Base-by-base conservation (phyloP, 1,284 basidiomycete genomes). In the Austroboletus novae-zelandiae region DNA sequence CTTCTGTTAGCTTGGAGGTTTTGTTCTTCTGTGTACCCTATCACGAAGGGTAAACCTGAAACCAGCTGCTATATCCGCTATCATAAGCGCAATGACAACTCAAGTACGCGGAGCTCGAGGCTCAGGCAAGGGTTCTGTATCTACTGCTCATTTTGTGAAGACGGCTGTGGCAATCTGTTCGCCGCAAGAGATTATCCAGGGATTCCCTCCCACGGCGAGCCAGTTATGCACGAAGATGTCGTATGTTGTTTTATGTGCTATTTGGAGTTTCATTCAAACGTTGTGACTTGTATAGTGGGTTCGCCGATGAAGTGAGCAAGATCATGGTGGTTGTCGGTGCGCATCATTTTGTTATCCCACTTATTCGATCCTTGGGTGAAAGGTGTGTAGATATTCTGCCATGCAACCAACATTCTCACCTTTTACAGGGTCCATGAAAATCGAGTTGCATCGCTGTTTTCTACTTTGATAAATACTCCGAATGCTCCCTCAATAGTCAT, bases 1-100 rank as follows among this genome's bases (percentile, higher is more conserved):
- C 17, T 20, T 50, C 47, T 30, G 30, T 27, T 49, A 90, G 88
- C 76, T 91, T n/a, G 86, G 83, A 43, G 81, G 80, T 54, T 89
- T 84, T 56, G 76, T 91, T 52, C 73, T 92, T 7, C 71, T 92
- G 1, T 78, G 82, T 0, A 75, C 81, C 1, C 72, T 91, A 18
- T 83, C 86, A 0, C 81, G 82, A 52, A 84, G 83, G 66, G 79
- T 78, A 42, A 71, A 73, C 14, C 62, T 93, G 30, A 74, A 79
- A 2, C 58, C 77, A 1, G 61, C 77, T 23, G 86, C 83, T 1
- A 55, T 89, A 45, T 79, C 79, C 47, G 72, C 76, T 7, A 77
- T 91, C 25, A 55, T 90, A 17, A 65, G 66, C 35, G 65, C 78
- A 15, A 80, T 91, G 70, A 59, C 81, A 10, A 66, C 72, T 32